Evolutionary conservation across 306 rosid genomes (phyloP), one percentile per base, ranked within the genome.

Genomic region (Corylus avellana): DNA sequence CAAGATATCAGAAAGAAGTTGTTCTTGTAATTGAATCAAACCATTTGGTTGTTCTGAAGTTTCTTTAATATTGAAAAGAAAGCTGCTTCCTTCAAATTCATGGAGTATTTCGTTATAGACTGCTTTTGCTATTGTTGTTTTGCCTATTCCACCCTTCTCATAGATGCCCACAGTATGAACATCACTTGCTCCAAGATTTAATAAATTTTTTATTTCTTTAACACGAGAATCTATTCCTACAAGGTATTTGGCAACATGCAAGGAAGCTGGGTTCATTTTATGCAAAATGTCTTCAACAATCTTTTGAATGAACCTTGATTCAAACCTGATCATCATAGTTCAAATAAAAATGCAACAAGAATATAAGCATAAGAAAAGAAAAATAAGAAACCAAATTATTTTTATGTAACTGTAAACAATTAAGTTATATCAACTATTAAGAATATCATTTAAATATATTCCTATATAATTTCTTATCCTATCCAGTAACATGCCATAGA

Each of bases 91-190:
- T 22, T 73, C 47, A 32, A 78, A 83, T 7, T 0, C 37, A 10
- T 59, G 29, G 3, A n/a, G 17, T 66, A 78, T 7, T 9, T 78
- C 12, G 8, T 83, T 83, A 69, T 77, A 72, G 13, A 77, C 49
- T 5, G 85, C 82, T 64, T 82, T 77, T 2, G 85, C 82, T 2
- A 77, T 7, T 4, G 81, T 76, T 39, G 85, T 71, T 64, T 82
- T 82, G 0, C 85, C 85, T 18, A 54, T 44, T 51, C 81, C 85
- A 11, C 85, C 79, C 78, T 77, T 82, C 0, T 82, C 82, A n/a
- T 56, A 77, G 25, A 82, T 64, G 42, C 84, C 79, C 0, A 66
- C 51, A 4, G 74, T 18, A 0, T 32, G 20, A 4, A 80, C 79
- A 22, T 20, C 61, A 54, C 25, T 13, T 50, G 49, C 37, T 42